A percentile compares a stretch with the other conserved stretches of the same genome.
phyloP scores from a whole-genome alignment of 495 filamentous ascomycete genomes.

The Penicillium manginii region DNA sequence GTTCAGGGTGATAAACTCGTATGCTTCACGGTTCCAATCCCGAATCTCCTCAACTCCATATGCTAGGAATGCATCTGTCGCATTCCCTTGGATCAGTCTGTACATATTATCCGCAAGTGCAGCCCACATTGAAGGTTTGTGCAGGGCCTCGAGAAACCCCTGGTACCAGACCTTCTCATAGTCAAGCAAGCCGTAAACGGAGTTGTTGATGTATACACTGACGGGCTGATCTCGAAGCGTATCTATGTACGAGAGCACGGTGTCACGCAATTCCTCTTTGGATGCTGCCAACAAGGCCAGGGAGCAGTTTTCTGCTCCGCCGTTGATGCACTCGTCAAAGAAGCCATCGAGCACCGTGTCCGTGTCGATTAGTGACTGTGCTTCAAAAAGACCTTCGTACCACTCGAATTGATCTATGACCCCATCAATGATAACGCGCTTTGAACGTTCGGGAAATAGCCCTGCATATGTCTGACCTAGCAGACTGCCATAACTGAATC shows the following conservation, averaged over 20 bases:
- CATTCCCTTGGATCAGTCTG: conserved; percentile 42
- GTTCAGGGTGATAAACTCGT: conserved; percentile 11
- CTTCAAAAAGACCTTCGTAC: conserved; percentile 27
- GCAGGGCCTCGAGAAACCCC: conserved; percentile 42
- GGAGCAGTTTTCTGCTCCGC: conserved; percentile 28
- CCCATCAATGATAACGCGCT: conserved; percentile 22
- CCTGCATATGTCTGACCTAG: conserved; percentile 23
- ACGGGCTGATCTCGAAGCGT: conserved; percentile 37
- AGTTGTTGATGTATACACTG: conserved; percentile 45
- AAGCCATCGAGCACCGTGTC: too few species aligned
- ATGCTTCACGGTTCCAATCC: too few species aligned
- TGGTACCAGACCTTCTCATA: conserved; percentile 37
- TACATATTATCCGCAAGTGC: conserved; percentile 38
- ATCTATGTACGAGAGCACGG: conserved; percentile 27
- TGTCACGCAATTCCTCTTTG: conserved; percentile 32
- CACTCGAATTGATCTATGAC: conserved; percentile 28
- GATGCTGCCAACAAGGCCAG: conserved; percentile 32
- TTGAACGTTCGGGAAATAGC: conserved; percentile 17
- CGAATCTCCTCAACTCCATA: conserved; percentile 30
- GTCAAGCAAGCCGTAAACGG: conserved; percentile 39
- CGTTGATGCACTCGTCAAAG: conserved; percentile 48
- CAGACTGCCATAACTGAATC: conserved; percentile 24
- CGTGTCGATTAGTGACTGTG: too few species aligned
- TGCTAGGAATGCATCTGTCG: conserved; percentile 40
- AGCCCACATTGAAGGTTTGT: conserved; percentile 39